These are phyloP conservation scores for Dioscorea zingiberensis DNA, from an alignment of 106 monocot species.

Conservation along the genomic window DNA sequence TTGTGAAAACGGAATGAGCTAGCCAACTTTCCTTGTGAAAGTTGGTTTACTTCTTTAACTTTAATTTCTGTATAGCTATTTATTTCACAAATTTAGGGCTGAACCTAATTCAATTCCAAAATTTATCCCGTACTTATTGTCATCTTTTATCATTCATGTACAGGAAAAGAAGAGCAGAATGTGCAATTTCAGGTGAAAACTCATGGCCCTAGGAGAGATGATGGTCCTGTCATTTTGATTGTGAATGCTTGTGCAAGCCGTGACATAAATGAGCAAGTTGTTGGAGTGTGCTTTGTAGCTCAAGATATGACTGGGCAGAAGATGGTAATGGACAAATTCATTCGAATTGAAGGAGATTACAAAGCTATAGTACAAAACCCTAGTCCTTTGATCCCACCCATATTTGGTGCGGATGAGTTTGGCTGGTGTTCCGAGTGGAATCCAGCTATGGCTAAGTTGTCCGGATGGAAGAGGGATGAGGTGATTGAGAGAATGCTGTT, in stretches of 20 bases:
- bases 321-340: constrained; percentile 76
- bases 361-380: constrained; percentile 76
- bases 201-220: constrained; percentile 36
- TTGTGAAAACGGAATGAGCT: too few relatives aligned
- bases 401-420: constrained; percentile 85
- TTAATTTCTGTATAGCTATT: too few relatives aligned
- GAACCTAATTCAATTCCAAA: too few relatives aligned
- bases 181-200: constrained; percentile 86
- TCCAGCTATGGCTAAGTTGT: constrained; percentile 65
- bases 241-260: constrained; percentile 90
- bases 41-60: too few relatives aligned
- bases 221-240: constrained; percentile 54
- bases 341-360: constrained; percentile 80
- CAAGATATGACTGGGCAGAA: constrained; percentile 86
- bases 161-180: constrained; percentile 76
- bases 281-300: constrained; percentile 87
- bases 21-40: too few relatives aligned
- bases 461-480: constrained; percentile 69
- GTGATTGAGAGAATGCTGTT: constrained; percentile 76
- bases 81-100: too few relatives aligned
- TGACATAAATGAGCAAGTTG: constrained; percentile 49
- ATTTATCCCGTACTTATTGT: too few relatives aligned
- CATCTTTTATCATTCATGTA: not conserved
- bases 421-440: constrained; percentile 98
- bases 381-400: constrained; percentile 80